phyloP scores from a whole-genome alignment of 352 stramenopile species.

The Elongisporangium anandrum region DNA sequence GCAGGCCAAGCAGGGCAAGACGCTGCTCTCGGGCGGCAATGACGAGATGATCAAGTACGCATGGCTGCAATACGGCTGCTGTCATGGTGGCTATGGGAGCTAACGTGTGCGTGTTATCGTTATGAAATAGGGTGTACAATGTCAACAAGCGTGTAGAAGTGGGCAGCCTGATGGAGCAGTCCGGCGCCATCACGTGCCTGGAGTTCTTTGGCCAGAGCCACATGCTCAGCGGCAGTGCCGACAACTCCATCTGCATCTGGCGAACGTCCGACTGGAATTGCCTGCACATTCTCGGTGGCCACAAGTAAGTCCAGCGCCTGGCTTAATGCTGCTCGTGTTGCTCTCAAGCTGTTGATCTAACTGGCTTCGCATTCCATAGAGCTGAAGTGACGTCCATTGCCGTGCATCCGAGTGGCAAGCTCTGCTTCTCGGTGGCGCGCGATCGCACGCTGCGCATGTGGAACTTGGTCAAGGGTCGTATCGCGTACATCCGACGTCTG shows the following conservation, averaged over 20 bases:
- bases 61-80: background rate
- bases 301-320: conserved; percentile 53
- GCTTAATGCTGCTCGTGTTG: background rate
- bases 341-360: background rate
- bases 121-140: conserved; percentile 73
- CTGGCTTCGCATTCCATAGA: conserved; percentile 15
- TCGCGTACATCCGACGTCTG: conserved; percentile 83
- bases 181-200: conserved; percentile 80
- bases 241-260: conserved; percentile 90
- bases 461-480: conserved; percentile 88
- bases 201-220: conserved; percentile 86
- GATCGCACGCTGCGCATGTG: conserved; percentile 88
- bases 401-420: conserved; percentile 84
- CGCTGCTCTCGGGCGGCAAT: conserved; percentile 71
- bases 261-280: conserved; percentile 88
- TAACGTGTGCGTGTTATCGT: background rate
- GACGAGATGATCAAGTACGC: conserved; percentile 88
- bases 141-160: conserved; percentile 86
- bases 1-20: conserved; percentile 75
- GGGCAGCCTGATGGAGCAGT: conserved; percentile 84
- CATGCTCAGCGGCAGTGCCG: conserved; percentile 81
- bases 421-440: conserved; percentile 81
- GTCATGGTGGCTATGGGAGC: background rate
- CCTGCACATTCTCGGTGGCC: conserved; percentile 83
- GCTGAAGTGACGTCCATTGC: conserved; percentile 80